A percentile compares a stretch with the other conserved stretches of the same genome.
Conservation (phyloP, 75 land plant genomes). For the Selaginella tamariscina region DNA sequence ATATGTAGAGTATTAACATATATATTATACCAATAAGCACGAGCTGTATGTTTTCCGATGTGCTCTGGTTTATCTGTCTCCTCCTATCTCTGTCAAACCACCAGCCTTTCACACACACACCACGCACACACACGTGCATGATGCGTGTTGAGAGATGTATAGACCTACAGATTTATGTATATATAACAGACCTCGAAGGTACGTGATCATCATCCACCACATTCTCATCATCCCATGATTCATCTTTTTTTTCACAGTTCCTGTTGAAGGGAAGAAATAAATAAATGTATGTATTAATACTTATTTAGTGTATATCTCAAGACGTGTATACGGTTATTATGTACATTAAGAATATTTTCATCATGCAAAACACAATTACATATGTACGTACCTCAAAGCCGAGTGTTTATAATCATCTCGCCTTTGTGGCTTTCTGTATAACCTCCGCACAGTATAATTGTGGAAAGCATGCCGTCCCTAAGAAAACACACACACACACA, state of each 20-base stretch:
- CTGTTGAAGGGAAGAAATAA: constrained; percentile 14
- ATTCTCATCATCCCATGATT: constrained; percentile 8
- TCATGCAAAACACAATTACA: neutral
- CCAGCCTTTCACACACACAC: too few relatives aligned
- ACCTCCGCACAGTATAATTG: constrained; percentile 74
- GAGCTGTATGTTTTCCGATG: too few relatives aligned
- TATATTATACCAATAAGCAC: too few relatives aligned
- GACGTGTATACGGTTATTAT: constrained; percentile 16
- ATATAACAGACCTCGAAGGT: neutral
- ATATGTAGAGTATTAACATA: too few relatives aligned
- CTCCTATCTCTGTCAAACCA: too few relatives aligned
- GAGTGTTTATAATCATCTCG: neutral
- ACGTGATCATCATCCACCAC: constrained; percentile 19
- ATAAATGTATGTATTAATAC: too few relatives aligned
- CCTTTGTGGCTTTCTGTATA: constrained; percentile 40
- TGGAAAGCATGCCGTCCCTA: constrained; percentile 95
- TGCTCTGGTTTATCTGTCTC: too few relatives aligned
- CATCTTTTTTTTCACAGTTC: constrained; percentile 18
- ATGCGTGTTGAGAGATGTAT: too few relatives aligned
- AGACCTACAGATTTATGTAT: too few relatives aligned
- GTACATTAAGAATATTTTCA: neutral
- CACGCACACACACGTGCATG: too few relatives aligned
- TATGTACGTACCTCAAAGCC: neutral
- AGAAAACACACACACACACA: neutral
- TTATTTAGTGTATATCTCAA: too few relatives aligned